A percentile compares a stretch with the other conserved stretches of the same genome.
Evolutionary conservation across 768 basidiomycete species (phyloP).

Genomic region (Sarcomyxa edulis): DNA sequence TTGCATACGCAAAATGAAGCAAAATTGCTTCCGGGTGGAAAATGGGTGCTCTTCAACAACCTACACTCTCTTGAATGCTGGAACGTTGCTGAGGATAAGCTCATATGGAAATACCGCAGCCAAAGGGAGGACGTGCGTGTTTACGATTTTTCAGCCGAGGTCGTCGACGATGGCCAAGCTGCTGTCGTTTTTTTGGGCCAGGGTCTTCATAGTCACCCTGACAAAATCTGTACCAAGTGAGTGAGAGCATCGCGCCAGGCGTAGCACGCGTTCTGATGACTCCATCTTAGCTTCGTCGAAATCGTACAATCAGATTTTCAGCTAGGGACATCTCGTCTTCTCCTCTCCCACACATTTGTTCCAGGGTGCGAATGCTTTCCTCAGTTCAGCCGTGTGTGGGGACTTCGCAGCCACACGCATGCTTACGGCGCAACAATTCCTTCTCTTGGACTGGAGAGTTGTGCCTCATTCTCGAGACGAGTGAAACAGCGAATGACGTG

Average conservation of each 20-base stretch:
- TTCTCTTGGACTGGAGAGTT: too few species aligned
- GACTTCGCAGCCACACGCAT: too few species aligned
- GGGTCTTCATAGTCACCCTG: background rate
- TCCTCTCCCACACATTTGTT: background rate
- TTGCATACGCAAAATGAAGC: slow-evolving; percentile 1
- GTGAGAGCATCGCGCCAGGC: too few species aligned
- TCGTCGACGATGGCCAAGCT: background rate
- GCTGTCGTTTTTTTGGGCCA: background rate
- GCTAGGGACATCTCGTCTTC: background rate
- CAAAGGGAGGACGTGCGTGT: background rate
- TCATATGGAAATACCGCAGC: slow-evolving; percentile 5
- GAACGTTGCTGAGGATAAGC: slow-evolving; percentile 1
- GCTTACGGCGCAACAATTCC: too few species aligned
- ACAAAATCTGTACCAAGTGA: too few species aligned
- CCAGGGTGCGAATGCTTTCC: too few species aligned
- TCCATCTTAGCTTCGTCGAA: background rate
- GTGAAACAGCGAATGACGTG: too few species aligned
- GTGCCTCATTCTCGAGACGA: too few species aligned
- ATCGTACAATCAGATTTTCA: background rate
- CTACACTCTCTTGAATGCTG: slow-evolving; percentile 7
- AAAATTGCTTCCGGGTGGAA: slow-evolving; percentile 4
- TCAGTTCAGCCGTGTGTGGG: too few species aligned
- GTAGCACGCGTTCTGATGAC: too few species aligned
- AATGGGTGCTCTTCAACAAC: slow-evolving; percentile 6
- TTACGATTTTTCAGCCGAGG: slow-evolving; percentile 6